A percentile compares a stretch with the other conserved stretches of the same genome.
These are phyloP conservation scores for Pseudogymnoascus sp. DNA, from an alignment of 2,329 filamentous ascomycete species.

Conservation along the genomic window DNA sequence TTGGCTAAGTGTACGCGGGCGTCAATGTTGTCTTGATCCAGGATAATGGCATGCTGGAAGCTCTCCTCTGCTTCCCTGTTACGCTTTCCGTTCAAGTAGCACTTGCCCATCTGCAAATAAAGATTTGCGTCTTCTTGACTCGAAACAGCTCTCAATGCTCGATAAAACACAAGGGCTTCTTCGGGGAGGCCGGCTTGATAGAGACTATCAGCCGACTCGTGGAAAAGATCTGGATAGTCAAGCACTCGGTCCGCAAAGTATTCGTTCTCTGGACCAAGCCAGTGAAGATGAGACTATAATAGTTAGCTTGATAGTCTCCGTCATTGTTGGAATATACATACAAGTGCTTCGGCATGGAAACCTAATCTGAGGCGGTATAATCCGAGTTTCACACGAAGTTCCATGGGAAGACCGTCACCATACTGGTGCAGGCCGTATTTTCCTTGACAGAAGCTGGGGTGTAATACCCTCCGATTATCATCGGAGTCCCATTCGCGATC, in stretches of 20 bases:
- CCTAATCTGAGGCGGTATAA: conserved; percentile 71
- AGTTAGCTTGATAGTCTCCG: conserved; percentile 15
- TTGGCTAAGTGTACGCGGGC: conserved; percentile 75
- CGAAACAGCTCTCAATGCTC: conserved; percentile 45
- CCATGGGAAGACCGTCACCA: conserved; percentile 67
- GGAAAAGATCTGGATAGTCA: conserved; percentile 73
- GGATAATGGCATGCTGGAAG: conserved; percentile 67
- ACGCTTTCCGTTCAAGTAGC: conserved; percentile 59
- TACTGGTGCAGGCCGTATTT: conserved; percentile 55
- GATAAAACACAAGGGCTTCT: conserved; percentile 53
- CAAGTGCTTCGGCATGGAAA: conserved; percentile 65
- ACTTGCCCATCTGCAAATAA: conserved; percentile 47
- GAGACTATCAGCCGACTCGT: conserved; percentile 60
- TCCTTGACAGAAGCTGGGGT: conserved; percentile 54
- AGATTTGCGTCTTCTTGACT: conserved; percentile 43
- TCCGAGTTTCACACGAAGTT: conserved; percentile 78
- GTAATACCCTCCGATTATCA: conserved; percentile 58
- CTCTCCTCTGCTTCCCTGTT: conserved; percentile 67
- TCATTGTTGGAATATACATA: conserved; percentile 31
- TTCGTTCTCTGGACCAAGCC: conserved; percentile 58
- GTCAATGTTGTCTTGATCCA: conserved; percentile 66
- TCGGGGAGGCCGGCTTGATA: conserved; percentile 43
- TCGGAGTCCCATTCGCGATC: conserved; percentile 85
- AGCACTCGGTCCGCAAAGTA: conserved; percentile 45
- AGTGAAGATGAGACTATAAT: conserved; percentile 56